phyloP scores from a whole-genome alignment of 139 green algal genomes.

The Pleodorina starrii region DNA sequence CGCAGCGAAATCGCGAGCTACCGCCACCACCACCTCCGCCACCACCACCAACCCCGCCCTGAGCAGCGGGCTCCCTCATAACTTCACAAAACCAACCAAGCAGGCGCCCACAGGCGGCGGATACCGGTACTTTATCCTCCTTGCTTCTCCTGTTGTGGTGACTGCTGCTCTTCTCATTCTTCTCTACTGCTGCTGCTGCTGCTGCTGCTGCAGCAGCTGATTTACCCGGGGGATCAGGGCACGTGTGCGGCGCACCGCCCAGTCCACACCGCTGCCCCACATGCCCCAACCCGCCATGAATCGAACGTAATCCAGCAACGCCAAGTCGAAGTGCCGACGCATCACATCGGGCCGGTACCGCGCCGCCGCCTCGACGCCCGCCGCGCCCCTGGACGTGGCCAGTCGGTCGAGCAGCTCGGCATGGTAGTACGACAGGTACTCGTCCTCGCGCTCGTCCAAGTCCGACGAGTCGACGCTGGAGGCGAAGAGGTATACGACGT shows the following conservation, averaged over 20 bases:
- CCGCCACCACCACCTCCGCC: too few relatives aligned
- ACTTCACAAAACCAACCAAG: too few relatives aligned
- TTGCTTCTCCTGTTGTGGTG: too few relatives aligned
- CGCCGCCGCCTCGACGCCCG: background rate
- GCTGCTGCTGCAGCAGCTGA: too few relatives aligned
- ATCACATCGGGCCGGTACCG: conserved; percentile 48
- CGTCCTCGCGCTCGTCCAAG: conserved; percentile 49
- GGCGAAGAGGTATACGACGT: conserved; percentile 76
- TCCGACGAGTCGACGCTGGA: conserved; percentile 55
- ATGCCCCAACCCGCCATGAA: conserved; percentile 74
- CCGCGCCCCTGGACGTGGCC: background rate
- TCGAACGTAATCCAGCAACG: conserved; percentile 67
- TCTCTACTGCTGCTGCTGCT: too few relatives aligned
- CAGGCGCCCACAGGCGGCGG: too few relatives aligned
- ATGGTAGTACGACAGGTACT: conserved; percentile 69
- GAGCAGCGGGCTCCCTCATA: too few relatives aligned
- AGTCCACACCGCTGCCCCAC: conserved; percentile 55
- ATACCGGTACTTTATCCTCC: too few relatives aligned
- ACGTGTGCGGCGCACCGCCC: conserved; percentile 18
- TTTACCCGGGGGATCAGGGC: background rate
- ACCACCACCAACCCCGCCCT: too few relatives aligned
- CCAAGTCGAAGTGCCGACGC: conserved; percentile 46
- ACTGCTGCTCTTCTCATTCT: too few relatives aligned
- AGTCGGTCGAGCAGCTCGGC: conserved; percentile 38
- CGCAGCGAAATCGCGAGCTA: too few relatives aligned